phyloP scores from a whole-genome alignment of 306 rosid genomes.

The Adenanthera pavonina region DNA sequence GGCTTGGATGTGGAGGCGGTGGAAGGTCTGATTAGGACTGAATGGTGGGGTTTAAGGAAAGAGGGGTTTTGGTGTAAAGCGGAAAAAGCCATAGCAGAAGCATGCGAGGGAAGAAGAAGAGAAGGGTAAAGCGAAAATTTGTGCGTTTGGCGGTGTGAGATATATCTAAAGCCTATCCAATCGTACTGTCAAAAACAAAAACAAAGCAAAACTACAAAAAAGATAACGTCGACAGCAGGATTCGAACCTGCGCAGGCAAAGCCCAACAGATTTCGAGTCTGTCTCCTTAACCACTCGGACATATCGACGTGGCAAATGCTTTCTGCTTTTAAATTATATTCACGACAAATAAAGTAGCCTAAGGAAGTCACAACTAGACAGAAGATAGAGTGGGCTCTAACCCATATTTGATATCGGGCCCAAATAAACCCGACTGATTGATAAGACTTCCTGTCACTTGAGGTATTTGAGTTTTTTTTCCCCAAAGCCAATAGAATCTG shows the following conservation, averaged over 20 bases:
- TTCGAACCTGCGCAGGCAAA: conserved; percentile 88
- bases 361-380: no score
- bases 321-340: no score
- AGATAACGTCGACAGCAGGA: conserved; percentile 70
- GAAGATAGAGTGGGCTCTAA: no score
- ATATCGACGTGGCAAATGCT: conserved; percentile 50
- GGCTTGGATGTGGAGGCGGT: not conserved
- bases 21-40: conserved; percentile 17
- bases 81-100: conserved; percentile 63
- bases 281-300: conserved; percentile 93
- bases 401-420: no score
- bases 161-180: no score
- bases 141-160: no score
- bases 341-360: no score
- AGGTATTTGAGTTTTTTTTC: no score
- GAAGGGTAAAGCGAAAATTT: not conserved
- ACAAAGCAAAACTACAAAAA: fast-evolving
- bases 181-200: not conserved
- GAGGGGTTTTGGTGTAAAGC: conserved; percentile 49
- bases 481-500: no score
- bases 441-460: no score
- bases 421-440: no score
- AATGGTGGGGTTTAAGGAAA: conserved; percentile 49
- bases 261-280: conserved; percentile 89
- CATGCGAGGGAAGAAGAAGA: not conserved